These are phyloP conservation scores for Penicillium sp. DNA, from an alignment of 2,329 filamentous ascomycete species.

Conservation along the genomic window DNA sequence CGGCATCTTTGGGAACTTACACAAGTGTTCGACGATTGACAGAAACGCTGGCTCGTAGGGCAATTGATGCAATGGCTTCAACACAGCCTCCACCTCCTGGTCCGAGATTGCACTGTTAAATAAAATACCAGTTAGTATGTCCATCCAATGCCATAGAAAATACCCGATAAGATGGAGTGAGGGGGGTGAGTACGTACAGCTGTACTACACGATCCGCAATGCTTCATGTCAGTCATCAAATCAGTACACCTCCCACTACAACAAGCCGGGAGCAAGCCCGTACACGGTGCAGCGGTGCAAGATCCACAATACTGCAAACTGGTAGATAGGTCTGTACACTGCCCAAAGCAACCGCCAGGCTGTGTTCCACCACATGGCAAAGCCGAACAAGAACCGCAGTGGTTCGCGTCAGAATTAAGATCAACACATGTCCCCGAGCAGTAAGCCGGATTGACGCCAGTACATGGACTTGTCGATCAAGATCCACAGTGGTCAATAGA, in stretches of 20 bases:
- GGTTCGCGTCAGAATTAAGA: background rate
- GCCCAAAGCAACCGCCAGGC: constrained; percentile 8
- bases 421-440: constrained; percentile 13
- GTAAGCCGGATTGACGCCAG: constrained; percentile 6
- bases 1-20: constrained; percentile 5
- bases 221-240: constrained; percentile 6
- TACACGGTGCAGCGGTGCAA: constrained; percentile 9
- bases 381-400: constrained; percentile 11
- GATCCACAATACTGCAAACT: constrained; percentile 15
- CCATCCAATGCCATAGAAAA: background rate
- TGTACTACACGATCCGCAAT: constrained; percentile 15
- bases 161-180: background rate
- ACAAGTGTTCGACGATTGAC: constrained; percentile 13
- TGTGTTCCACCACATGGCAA: background rate
- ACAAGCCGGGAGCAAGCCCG: constrained; percentile 11
- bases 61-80: constrained; percentile 11
- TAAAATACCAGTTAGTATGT: background rate
- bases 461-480: background rate
- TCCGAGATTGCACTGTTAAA: constrained; percentile 11
- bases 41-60: constrained; percentile 10
- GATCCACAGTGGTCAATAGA: background rate
- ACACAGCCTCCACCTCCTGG: constrained; percentile 17
- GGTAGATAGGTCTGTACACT: constrained; percentile 6
- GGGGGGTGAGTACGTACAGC: background rate
- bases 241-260: constrained; percentile 14